phyloP scores from a whole-genome alignment of 2,329 filamentous ascomycete species.

The Ophiocordyceps sinensis region DNA sequence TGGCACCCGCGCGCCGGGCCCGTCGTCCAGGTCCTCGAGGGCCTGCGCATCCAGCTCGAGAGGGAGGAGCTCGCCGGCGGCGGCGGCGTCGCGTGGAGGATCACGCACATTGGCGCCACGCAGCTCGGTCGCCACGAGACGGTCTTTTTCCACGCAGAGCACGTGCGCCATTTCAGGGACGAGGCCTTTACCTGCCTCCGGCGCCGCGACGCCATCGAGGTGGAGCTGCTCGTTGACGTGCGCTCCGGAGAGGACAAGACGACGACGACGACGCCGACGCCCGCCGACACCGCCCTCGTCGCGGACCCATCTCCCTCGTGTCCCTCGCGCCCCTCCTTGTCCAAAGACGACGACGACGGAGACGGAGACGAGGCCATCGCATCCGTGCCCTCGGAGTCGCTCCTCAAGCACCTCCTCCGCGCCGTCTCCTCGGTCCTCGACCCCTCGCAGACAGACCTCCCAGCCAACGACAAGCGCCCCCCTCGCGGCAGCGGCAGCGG shows the following conservation, averaged over 20 bases:
- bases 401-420: slow-evolving; percentile 31
- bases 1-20: slow-evolving; percentile 24
- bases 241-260: slow-evolving; percentile 10
- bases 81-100: slow-evolving; percentile 36
- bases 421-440: slow-evolving; percentile 31
- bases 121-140: slow-evolving; percentile 78
- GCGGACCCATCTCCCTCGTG: background rate
- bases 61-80: slow-evolving; percentile 31
- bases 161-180: slow-evolving; percentile 64
- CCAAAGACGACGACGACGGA: background rate
- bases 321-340: background rate
- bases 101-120: slow-evolving; percentile 69
- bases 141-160: slow-evolving; percentile 62
- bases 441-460: slow-evolving; percentile 14
- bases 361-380: background rate
- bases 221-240: slow-evolving; percentile 41
- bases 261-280: slow-evolving; percentile 9
- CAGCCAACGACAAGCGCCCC: slow-evolving; percentile 11
- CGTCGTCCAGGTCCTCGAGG: slow-evolving; percentile 36
- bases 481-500: slow-evolving; percentile 4
- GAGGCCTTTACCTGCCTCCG: slow-evolving; percentile 71
- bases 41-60: slow-evolving; percentile 52
- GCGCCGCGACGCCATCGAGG: slow-evolving; percentile 57
- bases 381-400: slow-evolving; percentile 19
- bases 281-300: slow-evolving; percentile 4